These are phyloP conservation scores for Simplicillium sp. DNA, from an alignment of 2,329 filamentous ascomycete genomes.

Conservation along the genomic window DNA sequence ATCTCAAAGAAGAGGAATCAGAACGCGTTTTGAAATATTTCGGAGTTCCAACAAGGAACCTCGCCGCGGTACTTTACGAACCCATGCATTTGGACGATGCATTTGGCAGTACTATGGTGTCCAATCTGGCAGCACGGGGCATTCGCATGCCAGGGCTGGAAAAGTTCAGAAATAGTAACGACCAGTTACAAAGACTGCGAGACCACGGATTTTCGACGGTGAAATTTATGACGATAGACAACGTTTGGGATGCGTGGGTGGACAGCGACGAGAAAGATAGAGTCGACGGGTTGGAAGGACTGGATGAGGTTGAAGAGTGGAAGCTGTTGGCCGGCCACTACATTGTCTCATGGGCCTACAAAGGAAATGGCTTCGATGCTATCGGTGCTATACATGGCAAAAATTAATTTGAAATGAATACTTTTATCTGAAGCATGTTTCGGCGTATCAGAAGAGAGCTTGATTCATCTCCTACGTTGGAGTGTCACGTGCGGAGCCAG, in stretches of 20 bases:
- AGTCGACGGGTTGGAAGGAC: conserved; percentile 69
- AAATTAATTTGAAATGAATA: conserved; percentile 8
- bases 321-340: conserved; percentile 80
- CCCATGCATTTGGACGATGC: conserved; percentile 75
- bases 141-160: conserved; percentile 80
- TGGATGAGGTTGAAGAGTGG: conserved; percentile 97
- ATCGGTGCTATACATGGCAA: conserved; percentile 1
- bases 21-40: conserved; percentile 58
- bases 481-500: no score
- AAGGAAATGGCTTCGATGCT: conserved; percentile 32
- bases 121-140: conserved; percentile 72
- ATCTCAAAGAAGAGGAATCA: conserved; percentile 60
- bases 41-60: conserved; percentile 33
- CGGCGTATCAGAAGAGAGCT: no score
- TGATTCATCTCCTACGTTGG: no score
- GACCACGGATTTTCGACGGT: conserved; percentile 52
- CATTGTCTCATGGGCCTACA: conserved; percentile 81
- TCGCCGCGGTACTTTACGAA: conserved; percentile 73
- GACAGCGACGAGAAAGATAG: conserved; percentile 61
- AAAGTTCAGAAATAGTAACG: conserved; percentile 55
- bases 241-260: conserved; percentile 74
- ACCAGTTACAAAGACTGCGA: conserved; percentile 59
- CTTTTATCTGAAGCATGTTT: conserved; percentile 7
- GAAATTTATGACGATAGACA: conserved; percentile 33
- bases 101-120: conserved; percentile 87